These are phyloP conservation scores for Gossypium schwendimanii DNA, from an alignment of 441 rosid genomes.

Conservation along the genomic window DNA sequence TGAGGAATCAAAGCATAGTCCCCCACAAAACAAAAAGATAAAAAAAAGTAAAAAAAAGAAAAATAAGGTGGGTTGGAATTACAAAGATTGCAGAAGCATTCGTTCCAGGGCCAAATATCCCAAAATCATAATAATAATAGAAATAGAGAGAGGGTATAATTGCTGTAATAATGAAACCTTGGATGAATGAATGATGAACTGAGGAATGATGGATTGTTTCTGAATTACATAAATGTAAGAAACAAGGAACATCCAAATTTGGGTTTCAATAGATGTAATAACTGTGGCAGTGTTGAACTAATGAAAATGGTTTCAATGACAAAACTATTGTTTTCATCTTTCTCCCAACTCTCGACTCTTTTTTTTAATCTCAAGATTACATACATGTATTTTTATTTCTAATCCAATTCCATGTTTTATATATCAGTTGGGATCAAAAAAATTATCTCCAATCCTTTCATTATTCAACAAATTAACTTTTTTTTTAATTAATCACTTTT, in stretches of 20 bases:
- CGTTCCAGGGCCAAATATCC: background rate
- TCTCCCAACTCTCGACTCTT: background rate
- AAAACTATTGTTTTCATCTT: background rate
- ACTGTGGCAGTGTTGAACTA: background rate
- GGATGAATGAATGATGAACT: background rate
- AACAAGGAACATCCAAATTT: background rate
- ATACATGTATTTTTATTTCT: background rate
- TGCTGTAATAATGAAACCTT: slow-evolving; percentile 4
- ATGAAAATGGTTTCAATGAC: background rate
- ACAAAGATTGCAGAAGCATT: background rate
- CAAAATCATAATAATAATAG: background rate
- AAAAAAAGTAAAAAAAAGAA: background rate
- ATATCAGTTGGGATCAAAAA: no score
- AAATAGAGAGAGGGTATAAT: background rate
- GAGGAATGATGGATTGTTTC: background rate
- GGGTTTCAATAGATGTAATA: background rate
- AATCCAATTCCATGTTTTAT: background rate
- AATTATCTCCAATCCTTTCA: background rate
- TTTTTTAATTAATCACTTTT: no score
- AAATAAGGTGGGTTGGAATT: background rate
- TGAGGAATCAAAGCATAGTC: slow-evolving; percentile 9
- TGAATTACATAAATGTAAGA: background rate
- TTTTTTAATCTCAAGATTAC: background rate
- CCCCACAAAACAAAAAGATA: slow-evolving; percentile 8
- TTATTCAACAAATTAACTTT: no score